A percentile compares a stretch with the other conserved stretches of the same genome.
These are phyloP conservation scores for Telfairia occidentalis DNA, from an alignment of 331 rosid genomes.

Conservation along the genomic window DNA sequence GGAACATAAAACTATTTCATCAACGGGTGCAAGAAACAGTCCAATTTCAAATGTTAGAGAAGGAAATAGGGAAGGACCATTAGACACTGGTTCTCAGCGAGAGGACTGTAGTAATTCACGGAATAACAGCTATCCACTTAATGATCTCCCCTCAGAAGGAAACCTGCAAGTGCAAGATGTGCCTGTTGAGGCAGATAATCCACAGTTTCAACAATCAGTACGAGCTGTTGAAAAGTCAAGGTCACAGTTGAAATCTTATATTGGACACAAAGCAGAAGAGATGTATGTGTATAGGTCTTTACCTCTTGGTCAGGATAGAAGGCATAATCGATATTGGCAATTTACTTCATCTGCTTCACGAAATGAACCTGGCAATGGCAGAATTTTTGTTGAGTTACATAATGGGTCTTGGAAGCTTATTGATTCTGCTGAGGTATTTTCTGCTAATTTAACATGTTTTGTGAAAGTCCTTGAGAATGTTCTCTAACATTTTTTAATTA, in stretches of 20 bases:
- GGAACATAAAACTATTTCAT: slow-evolving; percentile 25
- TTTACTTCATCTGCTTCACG: slow-evolving; percentile 48
- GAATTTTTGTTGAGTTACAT: slow-evolving; percentile 63
- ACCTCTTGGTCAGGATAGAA: slow-evolving; percentile 77
- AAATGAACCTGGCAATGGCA: slow-evolving; percentile 70
- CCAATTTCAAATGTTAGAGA: slow-evolving; percentile 22
- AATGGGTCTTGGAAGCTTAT: slow-evolving; percentile 61
- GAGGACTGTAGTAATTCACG: slow-evolving; percentile 22
- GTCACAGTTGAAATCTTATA: slow-evolving; percentile 45
- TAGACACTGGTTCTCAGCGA: slow-evolving; percentile 17
- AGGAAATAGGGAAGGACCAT: slow-evolving; percentile 22
- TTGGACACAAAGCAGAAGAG: slow-evolving; percentile 60
- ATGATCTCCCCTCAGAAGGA: slow-evolving; percentile 28
- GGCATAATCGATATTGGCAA: slow-evolving; percentile 66
- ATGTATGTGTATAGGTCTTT: slow-evolving; percentile 46
- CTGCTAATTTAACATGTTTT: not conserved
- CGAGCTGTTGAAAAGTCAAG: slow-evolving; percentile 39
- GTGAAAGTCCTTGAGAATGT: not conserved
- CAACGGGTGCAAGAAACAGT: slow-evolving; percentile 26
- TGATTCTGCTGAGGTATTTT: slow-evolving; percentile 62
- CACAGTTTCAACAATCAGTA: slow-evolving; percentile 33
- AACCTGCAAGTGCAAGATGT: slow-evolving; percentile 32
- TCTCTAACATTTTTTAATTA: too few relatives aligned
- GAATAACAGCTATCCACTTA: slow-evolving; percentile 22
- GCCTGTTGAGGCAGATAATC: slow-evolving; percentile 28